Base-by-base conservation (phyloP, 1,284 basidiomycete genomes). In the Rhodotorula sp. region DNA sequence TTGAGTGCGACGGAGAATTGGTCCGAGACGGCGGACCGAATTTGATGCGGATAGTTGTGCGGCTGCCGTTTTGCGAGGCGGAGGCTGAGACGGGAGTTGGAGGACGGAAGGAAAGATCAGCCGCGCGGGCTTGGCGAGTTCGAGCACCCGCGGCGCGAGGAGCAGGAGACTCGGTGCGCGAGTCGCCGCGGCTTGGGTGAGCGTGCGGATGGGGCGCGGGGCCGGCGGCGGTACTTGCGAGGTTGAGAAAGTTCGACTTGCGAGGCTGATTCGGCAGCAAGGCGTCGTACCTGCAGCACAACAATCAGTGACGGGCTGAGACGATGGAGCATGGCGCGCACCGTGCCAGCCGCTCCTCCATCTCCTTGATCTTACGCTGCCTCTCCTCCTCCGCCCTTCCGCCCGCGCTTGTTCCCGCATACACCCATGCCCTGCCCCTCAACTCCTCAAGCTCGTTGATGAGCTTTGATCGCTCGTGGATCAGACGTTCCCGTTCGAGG, bases 401-500 rank as follows among this genome's bases (percentile, higher is more conserved):
- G 3, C 59, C 63, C n/a, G 52, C 55, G n/a, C 30, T 60, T 17
- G 58, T 66, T 1, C 68, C 69, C 5, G 57, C 36, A 49, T 74
- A 72, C 7, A 75, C 65, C 70, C 72, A 68, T 2, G 67, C 58
- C 8, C 74, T 24, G 0, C 70, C 67, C 2, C 64, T 44, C 34
- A 78, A 59, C 44, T 75, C 74, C 52, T 78, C 77, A 27, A 77
- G 39, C 55, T 73, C 70, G 48, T 56, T 46, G 29, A 74, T 73
- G 24, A 78, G 73, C 53, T 76, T 76, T 11, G 70, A 72, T 8
- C 77, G 71, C 60, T 79, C 78, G 53, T 76, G 75, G 22, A 77
- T 70, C 30, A 79, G 67, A 10, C 76, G 70, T 48, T 79, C 78
- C 34, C 74, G 67, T 57, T 79, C 78, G 30, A 77, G 67, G 44